Evolutionary conservation across 2,329 filamentous ascomycete species (phyloP).

Genomic region (Trichoderma semiorbis): DNA sequence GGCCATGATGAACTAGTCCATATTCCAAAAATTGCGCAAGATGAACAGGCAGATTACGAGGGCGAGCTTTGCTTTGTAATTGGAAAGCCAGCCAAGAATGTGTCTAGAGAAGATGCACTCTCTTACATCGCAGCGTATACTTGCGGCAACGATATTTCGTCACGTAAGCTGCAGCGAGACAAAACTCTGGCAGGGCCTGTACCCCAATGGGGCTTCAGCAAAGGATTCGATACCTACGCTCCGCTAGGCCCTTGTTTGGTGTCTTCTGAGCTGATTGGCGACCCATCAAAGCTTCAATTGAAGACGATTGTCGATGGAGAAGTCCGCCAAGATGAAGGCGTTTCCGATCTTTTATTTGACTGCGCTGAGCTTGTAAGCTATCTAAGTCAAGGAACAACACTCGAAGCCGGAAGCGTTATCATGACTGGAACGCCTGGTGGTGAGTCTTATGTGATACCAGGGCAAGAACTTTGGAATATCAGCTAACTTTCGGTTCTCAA

Average conservation of each 20-base stretch:
- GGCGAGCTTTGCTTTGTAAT: slow-evolving; percentile 48
- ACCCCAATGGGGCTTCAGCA: slow-evolving; percentile 55
- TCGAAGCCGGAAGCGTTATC: slow-evolving; percentile 42
- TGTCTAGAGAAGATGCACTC: slow-evolving; percentile 41
- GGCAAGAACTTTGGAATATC: not conserved
- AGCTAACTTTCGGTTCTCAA: not conserved
- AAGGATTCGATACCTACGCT: slow-evolving; percentile 55
- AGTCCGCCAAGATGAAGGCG: slow-evolving; percentile 40
- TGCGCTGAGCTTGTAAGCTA: slow-evolving; percentile 36
- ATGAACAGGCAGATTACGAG: slow-evolving; percentile 48
- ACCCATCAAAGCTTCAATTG: slow-evolving; percentile 42
- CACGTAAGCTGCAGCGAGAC: slow-evolving; percentile 50
- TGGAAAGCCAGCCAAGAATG: slow-evolving; percentile 47
- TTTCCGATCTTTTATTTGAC: slow-evolving; percentile 45
- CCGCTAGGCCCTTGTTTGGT: slow-evolving; percentile 51
- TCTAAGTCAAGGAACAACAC: slow-evolving; percentile 40
- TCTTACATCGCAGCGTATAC: slow-evolving; percentile 53
- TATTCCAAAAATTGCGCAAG: slow-evolving; percentile 47
- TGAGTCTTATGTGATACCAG: slow-evolving; percentile 15
- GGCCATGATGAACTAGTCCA: slow-evolving; percentile 38
- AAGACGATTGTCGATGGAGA: slow-evolving; percentile 47
- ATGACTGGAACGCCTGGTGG: slow-evolving; percentile 46
- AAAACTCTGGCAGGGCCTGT: slow-evolving; percentile 46
- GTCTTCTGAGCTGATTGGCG: slow-evolving; percentile 37
- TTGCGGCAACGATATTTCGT: slow-evolving; percentile 53